phyloP scores from a whole-genome alignment of 441 rosid species.

The Biscutella laevigata region DNA sequence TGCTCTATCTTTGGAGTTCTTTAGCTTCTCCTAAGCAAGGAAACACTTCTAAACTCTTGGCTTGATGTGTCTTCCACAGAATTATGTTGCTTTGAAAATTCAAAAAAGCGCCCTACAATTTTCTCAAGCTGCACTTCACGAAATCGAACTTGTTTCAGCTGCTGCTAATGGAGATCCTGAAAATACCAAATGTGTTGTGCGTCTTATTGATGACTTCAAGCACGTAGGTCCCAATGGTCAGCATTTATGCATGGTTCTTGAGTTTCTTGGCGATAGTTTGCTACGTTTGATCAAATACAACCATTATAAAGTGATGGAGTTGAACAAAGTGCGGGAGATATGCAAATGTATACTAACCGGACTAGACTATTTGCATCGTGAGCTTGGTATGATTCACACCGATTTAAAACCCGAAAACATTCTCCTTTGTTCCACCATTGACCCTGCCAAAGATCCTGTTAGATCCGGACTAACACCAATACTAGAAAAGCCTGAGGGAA shows the following conservation, averaged over 20 bases:
- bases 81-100: constrained; percentile 86
- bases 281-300: constrained; percentile 75
- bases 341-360: constrained; percentile 74
- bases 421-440: constrained; percentile 76
- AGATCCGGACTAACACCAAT: constrained; percentile 61
- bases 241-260: constrained; percentile 91
- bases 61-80: constrained; percentile 26
- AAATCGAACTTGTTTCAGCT: constrained; percentile 71
- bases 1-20: background rate
- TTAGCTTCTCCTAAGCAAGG: background rate
- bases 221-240: constrained; percentile 91
- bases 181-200: constrained; percentile 60
- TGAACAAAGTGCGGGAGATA: constrained; percentile 75
- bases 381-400: constrained; percentile 71
- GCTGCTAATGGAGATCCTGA: constrained; percentile 58
- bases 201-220: constrained; percentile 78
- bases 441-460: constrained; percentile 76
- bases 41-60: background rate
- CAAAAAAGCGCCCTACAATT: constrained; percentile 93
- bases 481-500: constrained; percentile 78
- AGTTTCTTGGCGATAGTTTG: constrained; percentile 86
- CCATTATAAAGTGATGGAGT: constrained; percentile 62
- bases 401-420: constrained; percentile 92
- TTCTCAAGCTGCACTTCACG: constrained; percentile 93
- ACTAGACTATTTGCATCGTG: constrained; percentile 82